Evolutionary conservation across 345 rosid species (phyloP).

Genomic region (Ricinus communis): DNA sequence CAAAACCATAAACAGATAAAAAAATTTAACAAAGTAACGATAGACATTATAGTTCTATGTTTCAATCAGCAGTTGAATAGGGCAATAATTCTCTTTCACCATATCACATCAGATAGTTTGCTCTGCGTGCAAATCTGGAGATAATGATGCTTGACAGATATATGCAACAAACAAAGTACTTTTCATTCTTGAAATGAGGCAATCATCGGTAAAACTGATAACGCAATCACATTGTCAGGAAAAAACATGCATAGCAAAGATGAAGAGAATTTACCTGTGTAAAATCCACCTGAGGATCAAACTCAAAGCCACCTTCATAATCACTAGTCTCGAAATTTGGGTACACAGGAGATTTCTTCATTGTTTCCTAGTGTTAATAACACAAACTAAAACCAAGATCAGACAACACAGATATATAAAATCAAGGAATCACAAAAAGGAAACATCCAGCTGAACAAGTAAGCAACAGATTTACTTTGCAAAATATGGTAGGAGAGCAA

Average conservation of each 20-base stretch:
- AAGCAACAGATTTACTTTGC: too few relatives aligned
- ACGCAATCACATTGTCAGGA: background rate
- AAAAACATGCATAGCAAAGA: background rate
- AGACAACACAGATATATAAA: too few relatives aligned
- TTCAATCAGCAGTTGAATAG: background rate
- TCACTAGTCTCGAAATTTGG: conserved; percentile 37
- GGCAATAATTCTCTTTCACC: too few relatives aligned
- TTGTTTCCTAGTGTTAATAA: conserved; percentile 22
- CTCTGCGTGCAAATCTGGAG: background rate
- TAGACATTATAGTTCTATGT: too few relatives aligned
- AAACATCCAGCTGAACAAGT: too few relatives aligned
- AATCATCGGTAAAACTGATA: too few relatives aligned
- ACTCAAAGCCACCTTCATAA: conserved; percentile 30
- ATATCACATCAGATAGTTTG: background rate
- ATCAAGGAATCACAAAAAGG: background rate
- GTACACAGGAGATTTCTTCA: conserved; percentile 27
- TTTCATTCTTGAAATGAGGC: background rate
- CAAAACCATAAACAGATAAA: conserved; percentile 1
- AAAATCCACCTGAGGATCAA: conserved; percentile 49
- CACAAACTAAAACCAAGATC: background rate
- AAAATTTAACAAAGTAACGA: too few relatives aligned
- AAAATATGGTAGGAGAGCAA: too few relatives aligned
- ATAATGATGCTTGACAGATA: background rate
- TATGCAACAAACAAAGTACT: background rate
- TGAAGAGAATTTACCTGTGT: conserved; percentile 33